Percentiles rank a stretch among this genome's conserved stretches.
Evolutionary conservation across 1,139 yeast genomes (phyloP).

Genomic region (Scheffersomyces lignicola): DNA sequence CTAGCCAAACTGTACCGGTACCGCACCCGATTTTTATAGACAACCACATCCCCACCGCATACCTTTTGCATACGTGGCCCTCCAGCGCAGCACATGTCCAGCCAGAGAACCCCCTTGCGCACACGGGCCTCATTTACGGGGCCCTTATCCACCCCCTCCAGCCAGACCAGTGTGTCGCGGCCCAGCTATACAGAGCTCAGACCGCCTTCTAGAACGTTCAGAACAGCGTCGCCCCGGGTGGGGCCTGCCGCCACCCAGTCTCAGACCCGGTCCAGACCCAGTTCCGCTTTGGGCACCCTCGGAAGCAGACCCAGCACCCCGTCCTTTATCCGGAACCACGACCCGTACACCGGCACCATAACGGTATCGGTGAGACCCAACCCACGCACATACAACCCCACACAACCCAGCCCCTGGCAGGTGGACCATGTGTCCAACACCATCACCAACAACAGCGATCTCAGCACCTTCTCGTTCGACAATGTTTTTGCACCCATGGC

Average conservation of each 20-base stretch:
- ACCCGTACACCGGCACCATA: constrained; percentile 52
- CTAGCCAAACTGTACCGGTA: not conserved
- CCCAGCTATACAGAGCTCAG: constrained; percentile 19
- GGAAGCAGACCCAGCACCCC: constrained; percentile 44
- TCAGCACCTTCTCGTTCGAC: constrained; percentile 66
- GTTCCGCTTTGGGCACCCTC: constrained; percentile 36
- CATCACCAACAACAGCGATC: constrained; percentile 51
- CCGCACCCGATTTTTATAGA: not conserved
- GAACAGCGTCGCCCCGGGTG: constrained; percentile 23
- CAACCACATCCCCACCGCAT: not conserved
- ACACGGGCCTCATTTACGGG: constrained; percentile 20
- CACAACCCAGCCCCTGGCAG: constrained; percentile 41
- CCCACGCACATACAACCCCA: constrained; percentile 36
- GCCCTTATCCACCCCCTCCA: constrained; percentile 16
- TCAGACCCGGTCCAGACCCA: constrained; percentile 23
- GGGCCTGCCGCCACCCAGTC: constrained; percentile 5
- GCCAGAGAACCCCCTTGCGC: constrained; percentile 22
- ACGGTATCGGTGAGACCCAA: constrained; percentile 56
- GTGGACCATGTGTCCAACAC: constrained; percentile 37
- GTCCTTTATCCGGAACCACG: constrained; percentile 21
- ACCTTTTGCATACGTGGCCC: no score
- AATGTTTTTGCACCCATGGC: constrained; percentile 60
- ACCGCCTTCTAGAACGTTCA: constrained; percentile 22
- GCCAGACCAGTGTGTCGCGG: constrained; percentile 19
- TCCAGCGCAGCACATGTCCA: no score